A percentile compares a stretch with the other conserved stretches of the same genome.
These are phyloP conservation scores for Daldinia loculata DNA, from an alignment of 495 filamentous ascomycete species.

Conservation along the genomic window DNA sequence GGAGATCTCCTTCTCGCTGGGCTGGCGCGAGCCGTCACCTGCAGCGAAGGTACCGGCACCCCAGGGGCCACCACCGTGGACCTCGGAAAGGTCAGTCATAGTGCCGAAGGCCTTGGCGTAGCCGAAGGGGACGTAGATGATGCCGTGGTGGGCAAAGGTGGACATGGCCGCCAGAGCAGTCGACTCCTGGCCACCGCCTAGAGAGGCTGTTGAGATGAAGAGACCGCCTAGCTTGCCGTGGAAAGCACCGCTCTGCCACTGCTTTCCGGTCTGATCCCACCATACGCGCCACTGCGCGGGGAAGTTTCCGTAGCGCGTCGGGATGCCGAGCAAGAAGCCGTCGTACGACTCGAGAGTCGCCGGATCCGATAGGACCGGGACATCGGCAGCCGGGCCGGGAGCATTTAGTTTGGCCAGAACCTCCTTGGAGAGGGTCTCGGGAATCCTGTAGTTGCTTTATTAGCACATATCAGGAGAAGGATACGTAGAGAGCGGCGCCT, in stretches of 20 bases:
- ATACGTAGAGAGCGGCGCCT: slow-evolving; percentile 41
- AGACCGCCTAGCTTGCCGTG: slow-evolving; percentile 92
- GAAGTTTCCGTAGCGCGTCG: slow-evolving; percentile 98
- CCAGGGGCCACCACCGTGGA: slow-evolving; percentile 89
- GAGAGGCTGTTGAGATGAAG: slow-evolving; percentile 84
- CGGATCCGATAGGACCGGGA: slow-evolving; percentile 72
- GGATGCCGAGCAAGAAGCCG: slow-evolving; percentile 93
- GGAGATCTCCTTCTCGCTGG: slow-evolving; percentile 74
- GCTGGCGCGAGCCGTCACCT: slow-evolving; percentile 82
- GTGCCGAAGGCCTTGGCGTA: slow-evolving; percentile 81
- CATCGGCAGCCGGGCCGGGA: slow-evolving; percentile 72
- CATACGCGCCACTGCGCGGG: slow-evolving; percentile 94
- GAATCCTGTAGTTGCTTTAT: slow-evolving; percentile 61
- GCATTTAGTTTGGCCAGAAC: slow-evolving; percentile 87
- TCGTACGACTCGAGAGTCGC: slow-evolving; percentile 79
- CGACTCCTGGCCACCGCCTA: slow-evolving; percentile 92
- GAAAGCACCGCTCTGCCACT: slow-evolving; percentile 76
- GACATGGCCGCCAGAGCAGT: slow-evolving; percentile 84
- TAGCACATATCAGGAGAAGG: neutral
- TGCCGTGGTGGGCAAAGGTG: slow-evolving; percentile 91
- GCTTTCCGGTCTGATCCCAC: slow-evolving; percentile 82
- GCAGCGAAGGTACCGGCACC: slow-evolving; percentile 93
- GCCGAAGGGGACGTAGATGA: slow-evolving; percentile 93
- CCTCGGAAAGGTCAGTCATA: slow-evolving; percentile 74
- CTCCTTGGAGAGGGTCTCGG: slow-evolving; percentile 86